Evolutionary conservation across 257 asterid genomes (phyloP).

Genomic region (Fraxinus americana): DNA sequence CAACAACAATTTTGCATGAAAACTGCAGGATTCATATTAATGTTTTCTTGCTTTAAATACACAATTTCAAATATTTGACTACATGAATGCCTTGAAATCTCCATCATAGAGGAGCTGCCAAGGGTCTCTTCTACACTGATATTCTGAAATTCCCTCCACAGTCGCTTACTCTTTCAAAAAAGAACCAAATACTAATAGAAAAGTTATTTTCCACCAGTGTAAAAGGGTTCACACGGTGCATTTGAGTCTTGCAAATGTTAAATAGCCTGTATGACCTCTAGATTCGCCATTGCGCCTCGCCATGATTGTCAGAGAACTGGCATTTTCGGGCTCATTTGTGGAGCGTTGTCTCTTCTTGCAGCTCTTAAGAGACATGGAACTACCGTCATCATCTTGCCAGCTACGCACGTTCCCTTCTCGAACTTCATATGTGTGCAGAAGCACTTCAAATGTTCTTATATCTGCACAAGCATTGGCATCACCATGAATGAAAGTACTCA

Average conservation of each 20-base stretch:
- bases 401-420: conserved; percentile 59
- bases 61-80: neutral
- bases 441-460: conserved; percentile 85
- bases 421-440: conserved; percentile 79
- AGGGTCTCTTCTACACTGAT: neutral
- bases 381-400: conserved; percentile 57
- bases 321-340: conserved; percentile 43
- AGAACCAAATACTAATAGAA: neutral
- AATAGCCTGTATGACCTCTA: conserved; percentile 92
- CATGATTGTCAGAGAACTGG: conserved; percentile 44
- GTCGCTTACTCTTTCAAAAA: neutral
- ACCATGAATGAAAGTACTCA: neutral
- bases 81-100: neutral
- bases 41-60: neutral
- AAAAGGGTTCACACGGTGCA: conserved; percentile 38
- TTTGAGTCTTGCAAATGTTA: conserved; percentile 87
- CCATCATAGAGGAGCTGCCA: neutral
- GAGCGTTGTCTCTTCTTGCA: conserved; percentile 75
- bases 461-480: conserved; percentile 43
- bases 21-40: neutral
- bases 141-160: neutral
- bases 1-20: neutral
- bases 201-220: neutral
- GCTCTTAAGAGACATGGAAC: conserved; percentile 35
- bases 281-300: conserved; percentile 77